These are phyloP conservation scores for Mucor circinelloides DNA, from an alignment of 371 early-diverging fungal genomes.

Conservation along the genomic window DNA sequence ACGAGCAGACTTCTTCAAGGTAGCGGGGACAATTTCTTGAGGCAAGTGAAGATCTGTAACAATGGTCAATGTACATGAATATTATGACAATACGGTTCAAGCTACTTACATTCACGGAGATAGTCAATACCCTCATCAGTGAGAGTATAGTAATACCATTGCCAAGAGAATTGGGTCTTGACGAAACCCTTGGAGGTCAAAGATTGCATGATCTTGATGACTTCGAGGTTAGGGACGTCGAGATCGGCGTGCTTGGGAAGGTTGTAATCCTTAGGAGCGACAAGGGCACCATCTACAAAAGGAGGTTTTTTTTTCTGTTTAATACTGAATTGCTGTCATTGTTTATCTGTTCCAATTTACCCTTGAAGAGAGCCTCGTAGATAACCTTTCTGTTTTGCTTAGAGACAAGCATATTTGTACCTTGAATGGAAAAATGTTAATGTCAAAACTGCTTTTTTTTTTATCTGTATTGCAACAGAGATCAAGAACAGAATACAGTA, in stretches of 20 bases:
- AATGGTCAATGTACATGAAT: too few species aligned
- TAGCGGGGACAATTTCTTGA: conserved; percentile 93
- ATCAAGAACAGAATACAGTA: background rate
- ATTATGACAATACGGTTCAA: background rate
- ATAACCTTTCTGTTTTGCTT: conserved; percentile 93
- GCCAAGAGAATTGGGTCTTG: conserved; percentile 98
- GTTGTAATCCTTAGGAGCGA: conserved; percentile 98
- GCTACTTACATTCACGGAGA: conserved; percentile 78
- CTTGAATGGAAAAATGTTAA: conserved; percentile 6
- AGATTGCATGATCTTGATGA: conserved; percentile 98
- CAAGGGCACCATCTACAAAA: conserved; percentile 91
- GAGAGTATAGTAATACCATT: conserved; percentile 98
- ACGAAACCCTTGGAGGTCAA: conserved; percentile 93
- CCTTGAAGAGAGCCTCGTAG: conserved; percentile 90
- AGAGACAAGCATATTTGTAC: conserved; percentile 87
- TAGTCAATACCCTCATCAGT: conserved; percentile 97
- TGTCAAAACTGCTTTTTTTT: background rate
- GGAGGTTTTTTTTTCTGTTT: background rate
- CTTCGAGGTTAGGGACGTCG: conserved; percentile 96
- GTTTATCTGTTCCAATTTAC: conserved; percentile 38
- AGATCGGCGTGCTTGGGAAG: conserved; percentile 91
- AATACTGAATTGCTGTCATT: background rate
- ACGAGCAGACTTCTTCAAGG: conserved; percentile 90
- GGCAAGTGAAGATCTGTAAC: conserved; percentile 93
- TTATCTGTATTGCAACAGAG: background rate